Base-by-base conservation (phyloP, 75 land plant genomes). In the Picea sitchensis region DNA sequence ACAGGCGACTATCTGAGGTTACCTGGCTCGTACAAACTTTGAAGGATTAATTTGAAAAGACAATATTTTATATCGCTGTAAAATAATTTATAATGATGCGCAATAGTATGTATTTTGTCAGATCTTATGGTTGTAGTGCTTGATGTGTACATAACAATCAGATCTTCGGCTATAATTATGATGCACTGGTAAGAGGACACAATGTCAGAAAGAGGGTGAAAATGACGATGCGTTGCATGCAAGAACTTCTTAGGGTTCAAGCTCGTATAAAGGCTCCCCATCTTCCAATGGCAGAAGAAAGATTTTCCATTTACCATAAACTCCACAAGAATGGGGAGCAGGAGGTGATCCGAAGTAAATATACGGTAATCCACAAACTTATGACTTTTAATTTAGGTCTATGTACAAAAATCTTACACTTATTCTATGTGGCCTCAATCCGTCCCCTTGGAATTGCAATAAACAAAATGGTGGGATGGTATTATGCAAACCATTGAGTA, bases 1-100 rank as follows among this genome's bases (percentile, higher is more conserved):
- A 69, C 98, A 95, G 57, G 87, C 96, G 2, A 85, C 96, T 13
- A 93, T 95, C 80, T 80, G 98, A 82, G 96, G 93, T 14, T 93
- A 91, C 73, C 81, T 95, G 89, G 98, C 92, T 77, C 61, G 26
- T 69, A 17, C 4, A 2, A 36, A 36, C 47, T 41, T 41, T 41
- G 44, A 41, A 41, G 44, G 44, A 41, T 41, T 41, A 41, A 41
- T 41, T 41, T 41, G 44, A 4, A 3, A 41, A 41, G 4, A 41
- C 44, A 41, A 4, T 4, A 4, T 41, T 41, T 41, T 41, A 41
- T 1, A 2, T 2, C 4, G 44, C 44, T 41, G 44, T 2, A 41
- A 41, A 41, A 41, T 4, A 4, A 41, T 4, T 41, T 26, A 26
- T 41, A 41, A 41, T 4, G 3, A 41, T 3, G 44, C 44, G 44